Evolutionary conservation across 1,139 yeast species (phyloP).

Genomic region (Protomyces lactucae-debilis): DNA sequence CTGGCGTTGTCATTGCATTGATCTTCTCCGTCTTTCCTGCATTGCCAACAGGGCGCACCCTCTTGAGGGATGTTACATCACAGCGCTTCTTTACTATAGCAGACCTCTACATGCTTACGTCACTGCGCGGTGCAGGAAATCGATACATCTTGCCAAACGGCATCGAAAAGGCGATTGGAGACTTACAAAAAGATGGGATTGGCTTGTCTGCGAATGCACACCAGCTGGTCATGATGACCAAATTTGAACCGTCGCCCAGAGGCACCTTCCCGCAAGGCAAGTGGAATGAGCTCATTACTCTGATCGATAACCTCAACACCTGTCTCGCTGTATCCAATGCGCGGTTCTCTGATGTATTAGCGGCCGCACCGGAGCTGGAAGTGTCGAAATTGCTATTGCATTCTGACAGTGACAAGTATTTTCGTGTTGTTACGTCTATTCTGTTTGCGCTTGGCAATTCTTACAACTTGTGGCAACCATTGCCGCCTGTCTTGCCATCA

Average conservation of each 20-base stretch:
- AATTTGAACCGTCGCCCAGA: constrained; percentile 13
- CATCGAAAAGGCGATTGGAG: constrained; percentile 15
- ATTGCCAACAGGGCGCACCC: constrained; percentile 8
- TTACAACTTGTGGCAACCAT: constrained; percentile 11
- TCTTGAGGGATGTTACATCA: constrained; percentile 6
- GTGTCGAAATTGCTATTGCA: background rate
- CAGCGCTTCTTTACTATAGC: constrained; percentile 7
- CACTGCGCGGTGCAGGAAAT: constrained; percentile 1
- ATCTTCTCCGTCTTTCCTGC: constrained; percentile 20
- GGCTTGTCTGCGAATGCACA: constrained; percentile 9
- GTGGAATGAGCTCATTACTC: constrained; percentile 5
- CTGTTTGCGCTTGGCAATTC: constrained; percentile 7
- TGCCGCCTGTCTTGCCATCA: constrained; percentile 11
- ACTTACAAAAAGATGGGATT: constrained; percentile 2
- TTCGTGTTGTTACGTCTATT: background rate
- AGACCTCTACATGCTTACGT: constrained; percentile 7
- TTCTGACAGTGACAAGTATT: background rate
- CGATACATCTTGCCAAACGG: constrained; percentile 5
- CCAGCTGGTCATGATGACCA: constrained; percentile 5
- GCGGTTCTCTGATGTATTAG: background rate
- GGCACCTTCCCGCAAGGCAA: constrained; percentile 9
- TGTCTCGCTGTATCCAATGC: constrained; percentile 17
- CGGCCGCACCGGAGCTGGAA: background rate
- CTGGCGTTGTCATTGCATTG: constrained; percentile 18
- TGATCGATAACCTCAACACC: constrained; percentile 8